Percentiles rank a stretch among this genome's conserved stretches.
These are phyloP conservation scores for Thozetella sp. DNA, from an alignment of 495 filamentous ascomycete genomes.

Conservation along the genomic window DNA sequence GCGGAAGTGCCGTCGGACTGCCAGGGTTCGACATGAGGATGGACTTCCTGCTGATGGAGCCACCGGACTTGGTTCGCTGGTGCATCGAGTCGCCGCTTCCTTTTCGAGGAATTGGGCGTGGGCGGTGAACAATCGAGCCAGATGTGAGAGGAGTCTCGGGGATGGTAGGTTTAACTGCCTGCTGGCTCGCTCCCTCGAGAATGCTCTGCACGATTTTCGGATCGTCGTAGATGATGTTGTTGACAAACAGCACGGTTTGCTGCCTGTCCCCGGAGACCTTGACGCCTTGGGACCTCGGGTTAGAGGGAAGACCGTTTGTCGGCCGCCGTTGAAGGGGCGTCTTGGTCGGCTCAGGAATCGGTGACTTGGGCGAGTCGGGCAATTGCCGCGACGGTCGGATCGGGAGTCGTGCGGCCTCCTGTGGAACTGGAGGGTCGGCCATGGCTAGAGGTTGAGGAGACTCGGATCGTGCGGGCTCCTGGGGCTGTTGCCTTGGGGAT, in stretches of 20 bases:
- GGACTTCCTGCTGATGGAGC: slow-evolving; percentile 43
- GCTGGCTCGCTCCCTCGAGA: slow-evolving; percentile 34
- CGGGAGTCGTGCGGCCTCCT: slow-evolving; percentile 8
- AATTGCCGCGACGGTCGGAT: slow-evolving; percentile 34
- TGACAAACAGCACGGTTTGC: slow-evolving; percentile 54
- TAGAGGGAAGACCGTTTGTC: slow-evolving; percentile 50
- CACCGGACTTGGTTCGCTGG: slow-evolving; percentile 43
- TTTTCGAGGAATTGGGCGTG: slow-evolving; percentile 52
- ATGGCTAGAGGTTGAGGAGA: neutral
- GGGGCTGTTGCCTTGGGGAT: slow-evolving; percentile 32
- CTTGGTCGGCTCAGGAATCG: slow-evolving; percentile 31
- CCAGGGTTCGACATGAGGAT: slow-evolving; percentile 41
- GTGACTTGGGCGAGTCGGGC: slow-evolving; percentile 26
- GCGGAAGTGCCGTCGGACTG: slow-evolving; percentile 48
- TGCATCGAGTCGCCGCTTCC: slow-evolving; percentile 35
- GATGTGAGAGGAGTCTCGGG: slow-evolving; percentile 20
- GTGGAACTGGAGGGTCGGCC: neutral
- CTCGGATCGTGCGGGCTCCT: neutral
- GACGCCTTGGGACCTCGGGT: slow-evolving; percentile 46
- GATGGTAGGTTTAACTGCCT: slow-evolving; percentile 19
- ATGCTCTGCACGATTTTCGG: slow-evolving; percentile 45
- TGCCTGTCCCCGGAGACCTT: slow-evolving; percentile 32
- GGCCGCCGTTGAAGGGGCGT: slow-evolving; percentile 44
- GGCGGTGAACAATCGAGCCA: slow-evolving; percentile 48
- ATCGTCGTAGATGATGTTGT: slow-evolving; percentile 51